Evolutionary conservation across 1,139 yeast genomes (phyloP), one percentile per base, ranked within the genome.

Genomic region (Yamadazyma aaseri): DNA sequence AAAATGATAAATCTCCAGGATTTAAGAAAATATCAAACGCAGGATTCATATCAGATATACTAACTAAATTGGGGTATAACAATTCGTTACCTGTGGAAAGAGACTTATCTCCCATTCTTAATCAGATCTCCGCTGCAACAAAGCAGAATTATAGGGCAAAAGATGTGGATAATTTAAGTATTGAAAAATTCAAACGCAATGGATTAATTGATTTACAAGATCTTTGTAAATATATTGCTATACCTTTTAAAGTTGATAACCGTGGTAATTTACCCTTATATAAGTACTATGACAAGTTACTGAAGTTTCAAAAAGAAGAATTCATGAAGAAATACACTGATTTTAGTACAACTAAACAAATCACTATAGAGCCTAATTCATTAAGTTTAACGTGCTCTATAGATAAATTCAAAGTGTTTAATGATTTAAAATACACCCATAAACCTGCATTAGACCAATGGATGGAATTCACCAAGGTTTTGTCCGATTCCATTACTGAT

Each of bases 241-340:
- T 29, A 4, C 42, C 46, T 3, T 39, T 16, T 26, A 26, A 26
- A 2, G 27, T 18, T 16, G 13, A 27, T 10, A 17, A 20, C 5
- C 20, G 24, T 9, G 11, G 14, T 3, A 15, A 26, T 8, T 26
- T 25, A 9, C 45, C 46, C 4, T 22, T 46, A 10, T 44, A 31
- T 23, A 46, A 45, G 12, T 41, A 38, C 27, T 45, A 43, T 25
- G 47, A 44, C 17, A n/a, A 25, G 2, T 18, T 45, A 7, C 11
- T 24, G 10, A 23, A 22, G 0, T 5, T 26, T 1, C 45, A 36
- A 9, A 35, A 43, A 23, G 13, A 27, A 1, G 6, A 16, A 1
- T 65, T 67, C 37, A 42, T 60, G 54, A 26, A 41, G 1, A 40
- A 50, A 3, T 67, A 66, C 40, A 40, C 45, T 12, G 28, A 38